A percentile compares a stretch with the other conserved stretches of the same genome.
Conservation (phyloP, 2,329 filamentous ascomycete genomes). For the Arachnomyces sp. region DNA sequence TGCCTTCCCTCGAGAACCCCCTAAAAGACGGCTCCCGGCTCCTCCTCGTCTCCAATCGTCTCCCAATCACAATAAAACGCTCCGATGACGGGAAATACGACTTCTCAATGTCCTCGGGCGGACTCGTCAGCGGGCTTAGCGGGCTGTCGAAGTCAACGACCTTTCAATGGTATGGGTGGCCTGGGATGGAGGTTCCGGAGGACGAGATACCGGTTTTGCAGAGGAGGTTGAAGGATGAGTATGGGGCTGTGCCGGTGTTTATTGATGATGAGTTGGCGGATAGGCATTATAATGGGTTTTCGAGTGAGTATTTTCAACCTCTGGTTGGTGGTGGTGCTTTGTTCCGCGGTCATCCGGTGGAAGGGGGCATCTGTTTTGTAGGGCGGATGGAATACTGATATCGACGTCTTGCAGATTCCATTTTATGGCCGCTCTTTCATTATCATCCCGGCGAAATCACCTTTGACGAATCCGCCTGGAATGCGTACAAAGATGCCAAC, state of each 20-base stretch:
- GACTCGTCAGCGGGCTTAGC: slow-evolving; percentile 85
- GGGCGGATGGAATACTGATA: neutral
- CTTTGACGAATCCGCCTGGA: slow-evolving; percentile 92
- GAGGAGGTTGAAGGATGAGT: slow-evolving; percentile 72
- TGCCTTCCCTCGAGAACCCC: slow-evolving; percentile 28
- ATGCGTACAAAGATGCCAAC: slow-evolving; percentile 88
- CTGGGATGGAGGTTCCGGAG: slow-evolving; percentile 83
- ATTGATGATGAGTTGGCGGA: slow-evolving; percentile 90
- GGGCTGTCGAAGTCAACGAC: slow-evolving; percentile 85
- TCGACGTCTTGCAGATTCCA: slow-evolving; percentile 59
- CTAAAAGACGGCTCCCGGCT: slow-evolving; percentile 42
- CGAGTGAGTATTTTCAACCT: slow-evolving; percentile 54
- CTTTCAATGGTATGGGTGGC: slow-evolving; percentile 99
- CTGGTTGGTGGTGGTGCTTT: neutral
- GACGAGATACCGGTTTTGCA: slow-evolving; percentile 67
- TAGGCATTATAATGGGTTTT: slow-evolving; percentile 95
- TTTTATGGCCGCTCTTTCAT: slow-evolving; percentile 97
- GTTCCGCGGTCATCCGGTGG: slow-evolving; percentile 2
- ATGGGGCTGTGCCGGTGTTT: slow-evolving; percentile 84
- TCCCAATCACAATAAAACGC: slow-evolving; percentile 94
- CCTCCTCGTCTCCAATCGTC: slow-evolving; percentile 84
- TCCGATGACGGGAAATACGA: slow-evolving; percentile 84
- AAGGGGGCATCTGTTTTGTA: neutral
- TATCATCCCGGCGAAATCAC: slow-evolving; percentile 98
- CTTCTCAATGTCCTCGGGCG: slow-evolving; percentile 94